Evolutionary conservation across 1,284 basidiomycete species (phyloP), one percentile per base, ranked within the genome.

Genomic region (Ustilago sp.): DNA sequence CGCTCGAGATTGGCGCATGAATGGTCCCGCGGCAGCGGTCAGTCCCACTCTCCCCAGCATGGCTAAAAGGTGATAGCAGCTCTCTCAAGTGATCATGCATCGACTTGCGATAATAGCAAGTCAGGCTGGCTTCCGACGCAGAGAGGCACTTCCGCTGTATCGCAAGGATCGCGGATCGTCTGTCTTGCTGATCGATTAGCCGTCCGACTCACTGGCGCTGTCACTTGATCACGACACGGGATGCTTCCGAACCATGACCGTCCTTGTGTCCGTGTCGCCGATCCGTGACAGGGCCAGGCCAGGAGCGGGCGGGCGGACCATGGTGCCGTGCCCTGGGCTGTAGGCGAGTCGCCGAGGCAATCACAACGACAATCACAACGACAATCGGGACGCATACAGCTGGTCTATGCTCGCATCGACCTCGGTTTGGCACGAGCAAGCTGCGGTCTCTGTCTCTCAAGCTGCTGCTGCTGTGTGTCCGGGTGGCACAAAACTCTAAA

Each of bases 121-220:
- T 9, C 15, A 45, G 45, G 8, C 23, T 12, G 28, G 28, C 48
- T 11, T 28, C 48, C 31, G 48, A 50, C 13, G 48, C 23, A 50
- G 48, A 50, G 11, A 45, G 43, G 48, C 48, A 1, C 15, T 50
- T 50, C 2, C n/a, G 35, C 52, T 53, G 34, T 36, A 15, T 19
- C 9, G 19, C 23, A 35, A 17, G 34, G 3, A 9, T 19, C 35
- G 15, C 12, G 9, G 36, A 55, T 55, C 55, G 38, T 36, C 43
- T n/a, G 55, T 28, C 28, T 50, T 57, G 55, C 39, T 57, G 55
- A 57, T 38, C 15, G 55, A 38, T 32, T 41, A 55, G 55, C 55
- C 55, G 41, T 45, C 23, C 45, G 55, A 45, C 28, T 57, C 55
- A 57, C 13, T 34, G n/a, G 34, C 32, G 48, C 28, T 50, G 28